phyloP scores from a whole-genome alignment of 495 filamentous ascomycete species.

The Penicillium crystallinum region DNA sequence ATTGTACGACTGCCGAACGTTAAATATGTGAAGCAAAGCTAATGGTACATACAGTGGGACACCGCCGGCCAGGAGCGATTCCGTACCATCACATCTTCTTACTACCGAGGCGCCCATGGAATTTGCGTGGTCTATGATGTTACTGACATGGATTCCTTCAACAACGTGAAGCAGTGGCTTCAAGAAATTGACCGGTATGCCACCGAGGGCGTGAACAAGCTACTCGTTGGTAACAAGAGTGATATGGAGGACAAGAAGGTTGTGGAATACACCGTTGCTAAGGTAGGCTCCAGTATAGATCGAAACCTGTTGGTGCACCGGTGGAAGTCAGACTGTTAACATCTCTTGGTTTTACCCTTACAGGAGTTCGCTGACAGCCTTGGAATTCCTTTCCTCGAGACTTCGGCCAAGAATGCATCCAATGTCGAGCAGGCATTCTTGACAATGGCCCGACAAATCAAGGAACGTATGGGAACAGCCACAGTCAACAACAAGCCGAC shows the following conservation, averaged over 20 bases:
- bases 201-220: slow-evolving; percentile 98
- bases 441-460: slow-evolving; percentile 99
- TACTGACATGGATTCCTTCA: slow-evolving; percentile 99
- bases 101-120: slow-evolving; percentile 97
- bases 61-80: slow-evolving; percentile 98
- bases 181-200: slow-evolving; percentile 99
- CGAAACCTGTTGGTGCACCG: neutral
- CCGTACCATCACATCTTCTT: slow-evolving; percentile 98
- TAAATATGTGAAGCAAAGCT: slow-evolving; percentile 1
- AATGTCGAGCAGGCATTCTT: slow-evolving; percentile 99
- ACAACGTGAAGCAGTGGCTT: slow-evolving; percentile 99
- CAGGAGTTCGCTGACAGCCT: slow-evolving; percentile 99
- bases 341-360: neutral
- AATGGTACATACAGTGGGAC: slow-evolving; percentile 69
- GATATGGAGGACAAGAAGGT: slow-evolving; percentile 99
- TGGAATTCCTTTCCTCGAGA: slow-evolving; percentile 98
- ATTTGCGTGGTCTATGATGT: slow-evolving; percentile 99
- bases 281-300: slow-evolving; percentile 52
- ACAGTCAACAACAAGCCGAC: slow-evolving; percentile 98
- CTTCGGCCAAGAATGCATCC: slow-evolving; percentile 97
- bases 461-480: slow-evolving; percentile 98
- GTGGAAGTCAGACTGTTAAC: slow-evolving; percentile 10
- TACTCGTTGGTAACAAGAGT: slow-evolving; percentile 98
- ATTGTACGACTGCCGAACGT: slow-evolving; percentile 63
- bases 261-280: slow-evolving; percentile 97